Base-by-base conservation (phyloP, 495 filamentous ascomycete genomes). In the Hyaloscypha hepaticicola region DNA sequence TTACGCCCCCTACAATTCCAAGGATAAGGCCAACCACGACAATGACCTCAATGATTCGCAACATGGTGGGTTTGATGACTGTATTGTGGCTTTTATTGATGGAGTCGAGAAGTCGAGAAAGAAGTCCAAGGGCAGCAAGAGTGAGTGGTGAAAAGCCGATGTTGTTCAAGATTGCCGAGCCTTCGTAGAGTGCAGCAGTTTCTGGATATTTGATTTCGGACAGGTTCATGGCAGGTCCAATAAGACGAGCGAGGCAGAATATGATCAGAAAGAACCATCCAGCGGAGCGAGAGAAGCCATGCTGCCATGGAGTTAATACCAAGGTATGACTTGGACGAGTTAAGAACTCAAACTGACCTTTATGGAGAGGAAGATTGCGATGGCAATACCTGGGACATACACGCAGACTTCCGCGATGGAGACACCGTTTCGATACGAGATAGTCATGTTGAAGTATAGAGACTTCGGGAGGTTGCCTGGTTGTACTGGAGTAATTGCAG, bases 211-310 rank as follows among this genome's bases (percentile, higher is more conserved):
- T 61, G 66, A 77, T 77, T 49, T 75, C 77, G 26, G 73, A 74
- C 3, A 80, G 73, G 34, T 80, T 66, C 62, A 78, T 73, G 58
- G 59, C 58, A 27, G 72, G 68, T 25, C 75, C 74, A 16, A 80
- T 70, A 41, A 80, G 70, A 27, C 78, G 76, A 14, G 69, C 56
- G 2, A 80, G 60, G 22, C 69, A 58, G 63, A 80, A 80, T 19
- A 72, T 65, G 11, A 74, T 60, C n/a, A 80, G 66, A 69, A 78
- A 78, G 11, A 72, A 26, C 66, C 75, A 80, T 21, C 77, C 77
- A 9, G 70, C 55, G 33, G 60, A 72, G 53, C 59, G 69, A n/a
- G 66, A 63, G 28, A 79, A 69, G 26, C 78, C 78, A 72, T 80
- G 78, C 19, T 75, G 76, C n/a, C n/a, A n/a, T n/a, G n/a, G n/a